Evolutionary conservation across 2,329 filamentous ascomycete genomes (phyloP).

Genomic region (Trichoderma simmonsii): DNA sequence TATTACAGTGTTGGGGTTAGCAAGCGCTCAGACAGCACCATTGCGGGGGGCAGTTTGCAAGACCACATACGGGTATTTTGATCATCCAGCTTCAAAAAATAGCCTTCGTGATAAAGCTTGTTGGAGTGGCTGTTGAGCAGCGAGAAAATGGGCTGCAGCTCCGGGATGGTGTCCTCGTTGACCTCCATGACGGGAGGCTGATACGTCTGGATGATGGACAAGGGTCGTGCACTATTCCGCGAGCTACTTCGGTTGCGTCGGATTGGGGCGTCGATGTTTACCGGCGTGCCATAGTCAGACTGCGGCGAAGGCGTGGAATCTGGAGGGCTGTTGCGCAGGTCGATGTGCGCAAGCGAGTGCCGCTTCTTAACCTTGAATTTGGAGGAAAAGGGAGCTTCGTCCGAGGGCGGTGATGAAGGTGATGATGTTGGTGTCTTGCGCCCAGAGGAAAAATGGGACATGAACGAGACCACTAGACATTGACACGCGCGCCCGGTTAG

Average conservation of each 20-base stretch:
- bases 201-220: slow-evolving; percentile 84
- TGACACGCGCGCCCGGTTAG: background rate
- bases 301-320: slow-evolving; percentile 36
- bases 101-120: slow-evolving; percentile 96
- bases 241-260: slow-evolving; percentile 41
- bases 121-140: slow-evolving; percentile 93
- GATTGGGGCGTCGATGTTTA: slow-evolving; percentile 44
- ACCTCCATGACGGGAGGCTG: slow-evolving; percentile 84
- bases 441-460: slow-evolving; percentile 69
- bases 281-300: slow-evolving; percentile 44
- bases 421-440: slow-evolving; percentile 46
- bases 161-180: slow-evolving; percentile 79
- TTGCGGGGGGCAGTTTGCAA: background rate
- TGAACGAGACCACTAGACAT: slow-evolving; percentile 75
- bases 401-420: slow-evolving; percentile 44
- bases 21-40: background rate
- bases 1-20: slow-evolving; percentile 36
- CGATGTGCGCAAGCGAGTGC: slow-evolving; percentile 37
- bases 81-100: slow-evolving; percentile 95
- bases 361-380: slow-evolving; percentile 30
- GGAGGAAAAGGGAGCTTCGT: slow-evolving; percentile 31
- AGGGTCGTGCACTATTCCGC: slow-evolving; percentile 62
- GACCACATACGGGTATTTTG: slow-evolving; percentile 74
- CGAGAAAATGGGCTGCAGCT: slow-evolving; percentile 90
- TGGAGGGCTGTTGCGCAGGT: slow-evolving; percentile 35